Evolutionary conservation across 108 stramenopile genomes (phyloP), one percentile per base, ranked within the genome.

Genomic region (Stephanodiscus triporus): DNA sequence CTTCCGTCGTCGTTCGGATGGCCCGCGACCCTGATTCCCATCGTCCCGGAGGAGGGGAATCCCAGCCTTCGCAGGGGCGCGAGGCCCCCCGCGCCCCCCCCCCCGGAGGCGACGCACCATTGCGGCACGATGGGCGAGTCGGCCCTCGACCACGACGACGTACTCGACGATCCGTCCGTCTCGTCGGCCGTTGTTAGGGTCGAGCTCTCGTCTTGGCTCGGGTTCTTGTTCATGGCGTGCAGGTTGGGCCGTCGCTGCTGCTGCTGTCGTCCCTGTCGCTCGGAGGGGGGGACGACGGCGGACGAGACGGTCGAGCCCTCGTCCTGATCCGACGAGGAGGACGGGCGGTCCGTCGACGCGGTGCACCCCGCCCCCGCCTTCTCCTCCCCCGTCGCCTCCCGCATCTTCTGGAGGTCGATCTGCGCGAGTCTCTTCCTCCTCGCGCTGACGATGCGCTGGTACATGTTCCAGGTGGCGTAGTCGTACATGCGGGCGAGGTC

Each of bases 391-490:
- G 22, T 10, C 14, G 27, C 68, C 55, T 58, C 54, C 26, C 30
- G 20, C 27, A 29, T 22, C 4, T 37, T 13, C 26, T 60, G 43
- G 6, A n/a, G 43, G 6, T 14, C 26, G 11, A 30, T 45, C 40
- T 4, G n/a, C 38, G 50, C 48, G 27, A 54, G 34, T 16, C 62
- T 34, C 36, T 17, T 63, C 55, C 51, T 63, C 37, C 72, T 62
- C 14, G 72, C 72, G 49, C 49, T 62, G 2, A 73, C 72, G 36
- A 73, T 73, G n/a, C 72, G 62, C 27, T 73, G 63, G 50, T 73
- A 73, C 72, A 73, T 73, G 9, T 73, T 73, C 72, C 72, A 73
- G 5, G 72, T 73, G 38, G 72, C 72, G 27, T 54, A 73, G 27
- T 73, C 72, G 54, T 73, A 73, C 72, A 73, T 73, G 26, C 63